These are phyloP conservation scores for Posidonia australis DNA, from an alignment of 106 monocot genomes.

Conservation along the genomic window DNA sequence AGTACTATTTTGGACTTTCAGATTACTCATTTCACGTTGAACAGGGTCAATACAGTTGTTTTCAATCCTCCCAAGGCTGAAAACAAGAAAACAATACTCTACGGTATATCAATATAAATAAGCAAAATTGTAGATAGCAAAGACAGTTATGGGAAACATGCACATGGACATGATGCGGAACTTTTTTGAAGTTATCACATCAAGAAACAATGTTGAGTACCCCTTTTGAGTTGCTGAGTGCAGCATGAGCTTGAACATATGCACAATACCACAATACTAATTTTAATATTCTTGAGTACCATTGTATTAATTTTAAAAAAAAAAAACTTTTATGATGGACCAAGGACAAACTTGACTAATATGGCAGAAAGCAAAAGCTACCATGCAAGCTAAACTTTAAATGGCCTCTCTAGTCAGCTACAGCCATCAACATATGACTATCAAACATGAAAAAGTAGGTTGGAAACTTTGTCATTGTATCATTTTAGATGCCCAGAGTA, in stretches of 20 bases:
- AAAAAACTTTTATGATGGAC: not conserved
- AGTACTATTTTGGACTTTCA: not conserved
- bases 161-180: not conserved
- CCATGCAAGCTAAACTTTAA: too few species aligned
- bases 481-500: too few species aligned
- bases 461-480: too few species aligned
- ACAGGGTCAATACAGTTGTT: slow-evolving; percentile 4
- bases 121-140: not conserved
- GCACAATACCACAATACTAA: not conserved
- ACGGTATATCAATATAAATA: not conserved
- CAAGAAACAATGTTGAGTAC: too few species aligned
- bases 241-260: too few species aligned
- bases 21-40: slow-evolving; percentile 22
- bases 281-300: not conserved
- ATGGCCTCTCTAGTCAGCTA: too few species aligned
- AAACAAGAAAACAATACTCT: not conserved
- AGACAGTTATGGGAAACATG: not conserved
- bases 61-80: slow-evolving; percentile 13
- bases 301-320: not conserved
- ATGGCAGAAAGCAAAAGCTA: too few species aligned
- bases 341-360: too few species aligned
- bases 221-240: too few species aligned
- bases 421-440: too few species aligned
- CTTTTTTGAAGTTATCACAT: too few species aligned
- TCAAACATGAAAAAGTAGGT: too few species aligned